Conservation (phyloP, 805 yeast species). For the Candida adriatica region DNA sequence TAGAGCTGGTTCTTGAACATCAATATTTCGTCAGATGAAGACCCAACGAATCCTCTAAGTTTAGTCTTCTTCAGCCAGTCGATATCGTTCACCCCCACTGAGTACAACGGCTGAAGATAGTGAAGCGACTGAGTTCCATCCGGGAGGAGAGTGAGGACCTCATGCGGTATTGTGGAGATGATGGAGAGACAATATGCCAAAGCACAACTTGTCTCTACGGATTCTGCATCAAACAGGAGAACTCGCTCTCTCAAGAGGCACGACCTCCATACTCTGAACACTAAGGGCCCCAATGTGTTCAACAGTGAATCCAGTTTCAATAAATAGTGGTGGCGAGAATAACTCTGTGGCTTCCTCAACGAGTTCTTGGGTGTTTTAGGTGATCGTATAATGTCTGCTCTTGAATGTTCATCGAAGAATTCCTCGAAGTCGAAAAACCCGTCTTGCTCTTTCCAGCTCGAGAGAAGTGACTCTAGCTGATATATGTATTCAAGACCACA, state of each 20-base stretch:
- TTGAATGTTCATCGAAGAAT: slow-evolving; percentile 18
- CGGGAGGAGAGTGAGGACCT: slow-evolving; percentile 32
- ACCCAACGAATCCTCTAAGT: slow-evolving; percentile 41
- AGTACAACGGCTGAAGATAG: slow-evolving; percentile 42
- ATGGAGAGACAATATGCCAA: slow-evolving; percentile 53
- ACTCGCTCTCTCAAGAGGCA: slow-evolving; percentile 52
- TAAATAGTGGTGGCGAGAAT: slow-evolving; percentile 35
- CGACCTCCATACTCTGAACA: slow-evolving; percentile 58
- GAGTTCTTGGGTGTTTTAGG: slow-evolving; percentile 3
- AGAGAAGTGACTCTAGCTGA: slow-evolving; percentile 26
- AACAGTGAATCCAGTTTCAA: slow-evolving; percentile 40
- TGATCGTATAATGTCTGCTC: slow-evolving; percentile 10
- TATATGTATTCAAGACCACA: slow-evolving; percentile 38
- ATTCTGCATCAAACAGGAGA: slow-evolving; percentile 34
- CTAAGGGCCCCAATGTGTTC: slow-evolving; percentile 53
- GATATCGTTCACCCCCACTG: slow-evolving; percentile 55
- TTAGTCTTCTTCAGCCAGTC: slow-evolving; percentile 25
- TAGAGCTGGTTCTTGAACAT: slow-evolving; percentile 45
- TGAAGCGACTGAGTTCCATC: slow-evolving; percentile 19
- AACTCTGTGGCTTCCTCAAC: neutral
- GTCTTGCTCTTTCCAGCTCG: slow-evolving; percentile 14
- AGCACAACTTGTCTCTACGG: slow-evolving; percentile 36
- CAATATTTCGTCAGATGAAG: slow-evolving; percentile 62
- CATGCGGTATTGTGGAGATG: slow-evolving; percentile 58
- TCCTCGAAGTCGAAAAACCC: slow-evolving; percentile 20